Evolutionary conservation across 306 rosid genomes (phyloP), one percentile per base, ranked within the genome.

Genomic region (Cicer judaicum): DNA sequence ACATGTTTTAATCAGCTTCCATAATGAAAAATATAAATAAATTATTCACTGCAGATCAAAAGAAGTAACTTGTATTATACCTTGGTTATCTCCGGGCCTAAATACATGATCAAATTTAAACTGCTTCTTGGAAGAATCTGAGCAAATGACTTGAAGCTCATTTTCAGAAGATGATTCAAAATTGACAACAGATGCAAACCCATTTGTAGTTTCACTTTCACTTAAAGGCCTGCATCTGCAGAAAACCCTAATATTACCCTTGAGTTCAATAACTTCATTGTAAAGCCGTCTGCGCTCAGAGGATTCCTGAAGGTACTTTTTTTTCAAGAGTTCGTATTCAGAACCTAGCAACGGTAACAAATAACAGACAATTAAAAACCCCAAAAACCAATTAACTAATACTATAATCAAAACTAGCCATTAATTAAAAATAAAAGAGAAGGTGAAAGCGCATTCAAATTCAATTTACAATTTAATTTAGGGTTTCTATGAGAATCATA

Each of bases 161-260:
- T 88, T 86, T 50, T 90, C 96, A 16, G 72, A 64, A 49, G 91
- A 84, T 1, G 99, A 82, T 16, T 92, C 98, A 59, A 85, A 90
- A 61, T 90, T 96, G 77, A 90, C 70, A n/a, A 87, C 87, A 4
- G 91, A 75, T 44, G 86, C 73, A 53, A 63, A 72, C 29, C 96
- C 96, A 16, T 78, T 86, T 8, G 84, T 70, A 43, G 72, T 81
- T 83, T 94, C 97, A 61, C 67, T 82, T 74, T 73, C 80, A 74
- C 81, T 94, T 74, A 94, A 68, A 9, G 99, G 99, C 80, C 97
- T 86, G 64, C 98, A 92, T 90, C 99, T 87, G 89, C 97, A 94
- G 84, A 88, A 94, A 71, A 94, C 97, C 80, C 98, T 85, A 49
- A 94, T 94, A 59, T 92, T 94, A 39, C 99, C 99, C 84, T 83